phyloP scores from a whole-genome alignment of 345 rosid species.

The Salix dunnii region DNA sequence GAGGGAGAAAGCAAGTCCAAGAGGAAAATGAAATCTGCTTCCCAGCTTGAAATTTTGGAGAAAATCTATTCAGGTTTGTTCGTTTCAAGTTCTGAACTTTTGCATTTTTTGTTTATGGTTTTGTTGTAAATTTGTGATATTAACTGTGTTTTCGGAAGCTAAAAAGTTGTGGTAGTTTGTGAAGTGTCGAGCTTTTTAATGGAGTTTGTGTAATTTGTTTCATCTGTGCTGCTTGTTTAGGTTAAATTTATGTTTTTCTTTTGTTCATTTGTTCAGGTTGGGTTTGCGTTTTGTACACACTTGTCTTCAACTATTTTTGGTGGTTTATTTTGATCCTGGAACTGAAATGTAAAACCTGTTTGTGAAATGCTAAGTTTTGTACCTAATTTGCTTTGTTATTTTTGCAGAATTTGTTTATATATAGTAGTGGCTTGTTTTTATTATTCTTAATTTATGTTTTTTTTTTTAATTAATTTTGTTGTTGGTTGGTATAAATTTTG shows the following conservation, averaged over 20 bases:
- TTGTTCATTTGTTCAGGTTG: neutral
- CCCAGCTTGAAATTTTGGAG: conserved; percentile 82
- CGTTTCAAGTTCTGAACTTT: neutral
- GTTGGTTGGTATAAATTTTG: neutral
- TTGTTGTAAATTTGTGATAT: neutral
- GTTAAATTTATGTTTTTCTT: neutral
- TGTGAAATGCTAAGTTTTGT: neutral
- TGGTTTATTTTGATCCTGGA: neutral
- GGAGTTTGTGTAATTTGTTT: neutral
- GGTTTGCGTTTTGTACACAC: neutral
- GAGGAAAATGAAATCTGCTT: conserved; percentile 90
- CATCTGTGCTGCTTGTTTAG: neutral
- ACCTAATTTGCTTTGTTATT: neutral
- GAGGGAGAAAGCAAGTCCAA: conserved; percentile 68
- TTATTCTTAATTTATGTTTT: neutral
- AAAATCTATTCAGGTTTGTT: conserved; percentile 66
- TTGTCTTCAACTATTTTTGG: neutral
- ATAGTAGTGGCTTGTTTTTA: neutral
- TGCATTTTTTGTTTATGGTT: neutral
- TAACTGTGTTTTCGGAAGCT: neutral
- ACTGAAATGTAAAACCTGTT: neutral
- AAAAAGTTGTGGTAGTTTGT: neutral
- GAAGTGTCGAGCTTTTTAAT: neutral
- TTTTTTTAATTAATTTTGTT: neutral
- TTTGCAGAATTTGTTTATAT: neutral